Evolutionary conservation across 2,329 filamentous ascomycete species (phyloP), one percentile per base, ranked within the genome.

Genomic region (Talaromyces atroroseus): DNA sequence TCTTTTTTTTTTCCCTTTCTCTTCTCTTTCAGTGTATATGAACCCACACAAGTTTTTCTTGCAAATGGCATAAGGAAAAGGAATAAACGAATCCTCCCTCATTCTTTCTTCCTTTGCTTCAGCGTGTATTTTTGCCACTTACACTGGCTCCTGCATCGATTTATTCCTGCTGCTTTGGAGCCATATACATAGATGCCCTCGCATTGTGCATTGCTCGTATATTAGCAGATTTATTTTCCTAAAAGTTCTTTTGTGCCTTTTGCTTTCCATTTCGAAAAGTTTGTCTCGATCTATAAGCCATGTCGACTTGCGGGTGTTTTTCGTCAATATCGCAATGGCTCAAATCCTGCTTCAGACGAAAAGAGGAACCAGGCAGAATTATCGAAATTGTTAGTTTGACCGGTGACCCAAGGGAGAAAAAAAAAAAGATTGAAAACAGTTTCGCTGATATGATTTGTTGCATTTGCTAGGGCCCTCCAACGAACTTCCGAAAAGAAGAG

Each of bases 401-500:
- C 40, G 26, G 1, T 8, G 7, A 36, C 36, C 20, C 10, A 12
- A n/a, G 23, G 12, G 10, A 24, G 1, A 23, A 24, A n/a, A n/a
- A n/a, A n/a, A n/a, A n/a, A n/a, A n/a, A n/a, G n/a, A n/a, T n/a
- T n/a, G n/a, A 38, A 40, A n/a, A 12, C 12, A 40, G 18, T 12
- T 21, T n/a, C 32, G 32, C 12, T 29, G 11, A 34, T 42, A 29
- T 5, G 5, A 26, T 16, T 20, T 2, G n/a, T 20, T 8, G 3
- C 16, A 11, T 24, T 12, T 6, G 18, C 14, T 49, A 76, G 74
- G 72, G 74, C 20, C 67, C 63, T 47, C 74, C 74, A 34, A 76
- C 70, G 24, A 67, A 76, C 62, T 76, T 76, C 57, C 68, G 73
- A 38, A 74, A 73, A 54, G 71, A 75, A 62, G 68, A 75, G 57